Evolutionary conservation across 2,329 filamentous ascomycete genomes (phyloP).

Genomic region (Neopestalotiopsis sp.): DNA sequence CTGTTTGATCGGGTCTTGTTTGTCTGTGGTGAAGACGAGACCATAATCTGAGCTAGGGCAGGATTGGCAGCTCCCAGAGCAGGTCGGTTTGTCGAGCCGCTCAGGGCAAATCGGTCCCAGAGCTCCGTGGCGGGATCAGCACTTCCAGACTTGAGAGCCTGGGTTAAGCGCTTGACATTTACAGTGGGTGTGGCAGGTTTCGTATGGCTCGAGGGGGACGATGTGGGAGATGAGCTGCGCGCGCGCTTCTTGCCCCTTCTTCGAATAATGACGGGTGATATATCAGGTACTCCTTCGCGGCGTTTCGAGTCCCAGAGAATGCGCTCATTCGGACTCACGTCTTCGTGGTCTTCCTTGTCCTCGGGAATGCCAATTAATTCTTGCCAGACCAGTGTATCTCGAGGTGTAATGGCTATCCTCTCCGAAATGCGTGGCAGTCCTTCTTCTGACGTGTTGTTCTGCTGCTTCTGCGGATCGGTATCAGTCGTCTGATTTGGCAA

Average conservation of each 20-base stretch:
- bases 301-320: conserved; percentile 64
- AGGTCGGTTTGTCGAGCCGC: conserved; percentile 47
- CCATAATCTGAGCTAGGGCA: conserved; percentile 67
- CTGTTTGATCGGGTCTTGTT: conserved; percentile 45
- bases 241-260: conserved; percentile 67
- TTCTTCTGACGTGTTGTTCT: conserved; percentile 23
- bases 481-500: neutral
- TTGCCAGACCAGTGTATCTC: conserved; percentile 59
- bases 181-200: conserved; percentile 51
- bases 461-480: conserved; percentile 5
- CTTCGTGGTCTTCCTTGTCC: conserved; percentile 48
- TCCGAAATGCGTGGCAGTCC: conserved; percentile 21
- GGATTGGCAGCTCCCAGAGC: conserved; percentile 57
- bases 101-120: conserved; percentile 75
- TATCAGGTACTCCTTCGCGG: conserved; percentile 43
- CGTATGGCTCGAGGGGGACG: conserved; percentile 62
- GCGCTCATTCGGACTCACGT: conserved; percentile 63
- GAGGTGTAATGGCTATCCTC: conserved; percentile 50
- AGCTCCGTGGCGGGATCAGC: conserved; percentile 76
- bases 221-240: conserved; percentile 74
- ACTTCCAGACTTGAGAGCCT: conserved; percentile 68
- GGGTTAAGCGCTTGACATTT: conserved; percentile 63
- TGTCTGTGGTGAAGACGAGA: conserved; percentile 73
- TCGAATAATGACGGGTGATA: conserved; percentile 55
- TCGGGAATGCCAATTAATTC: conserved; percentile 58